Percentiles rank a stretch among this genome's conserved stretches.
phyloP scores from a whole-genome alignment of 129 eudicot species.

The Helichrysum umbraculigerum region DNA sequence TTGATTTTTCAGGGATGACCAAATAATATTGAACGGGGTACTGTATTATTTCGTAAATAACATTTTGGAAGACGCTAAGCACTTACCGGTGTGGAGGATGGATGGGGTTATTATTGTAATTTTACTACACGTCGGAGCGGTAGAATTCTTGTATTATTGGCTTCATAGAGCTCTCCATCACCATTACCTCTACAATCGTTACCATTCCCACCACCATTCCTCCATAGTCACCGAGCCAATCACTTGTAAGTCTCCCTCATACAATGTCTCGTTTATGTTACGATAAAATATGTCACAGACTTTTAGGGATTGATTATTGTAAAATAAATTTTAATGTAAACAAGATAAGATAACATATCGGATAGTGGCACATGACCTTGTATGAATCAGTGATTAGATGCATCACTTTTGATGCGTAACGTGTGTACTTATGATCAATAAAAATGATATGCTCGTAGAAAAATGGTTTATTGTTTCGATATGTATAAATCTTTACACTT shows the following conservation, averaged over 20 bases:
- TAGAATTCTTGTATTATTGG: conserved; percentile 74
- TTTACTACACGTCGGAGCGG: conserved; percentile 53
- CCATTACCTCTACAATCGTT: conserved; percentile 69
- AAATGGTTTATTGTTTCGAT: no score
- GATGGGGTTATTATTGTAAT: conserved; percentile 49
- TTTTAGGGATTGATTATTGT: no score
- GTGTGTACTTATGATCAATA: no score
- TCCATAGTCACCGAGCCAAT: conserved; percentile 83
- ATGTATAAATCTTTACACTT: no score
- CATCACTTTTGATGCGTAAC: no score
- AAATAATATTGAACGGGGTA: conserved; percentile 51
- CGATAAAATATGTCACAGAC: not conserved
- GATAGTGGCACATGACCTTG: no score
- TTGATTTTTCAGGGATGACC: conserved; percentile 64
- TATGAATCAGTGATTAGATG: no score
- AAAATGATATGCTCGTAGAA: no score
- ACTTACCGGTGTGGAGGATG: conserved; percentile 55
- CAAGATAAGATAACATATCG: no score
- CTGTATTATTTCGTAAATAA: conserved; percentile 39
- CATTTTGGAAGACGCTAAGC: conserved; percentile 15
- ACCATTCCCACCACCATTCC: conserved; percentile 81
- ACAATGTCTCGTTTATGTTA: no score
- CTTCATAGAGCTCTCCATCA: conserved; percentile 73
- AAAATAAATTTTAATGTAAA: no score
- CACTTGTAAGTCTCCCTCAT: conserved; percentile 43